Percentiles rank a stretch among this genome's conserved stretches.
Conservation (phyloP, 148 eudicot species). For the Camellia granthamiana region DNA sequence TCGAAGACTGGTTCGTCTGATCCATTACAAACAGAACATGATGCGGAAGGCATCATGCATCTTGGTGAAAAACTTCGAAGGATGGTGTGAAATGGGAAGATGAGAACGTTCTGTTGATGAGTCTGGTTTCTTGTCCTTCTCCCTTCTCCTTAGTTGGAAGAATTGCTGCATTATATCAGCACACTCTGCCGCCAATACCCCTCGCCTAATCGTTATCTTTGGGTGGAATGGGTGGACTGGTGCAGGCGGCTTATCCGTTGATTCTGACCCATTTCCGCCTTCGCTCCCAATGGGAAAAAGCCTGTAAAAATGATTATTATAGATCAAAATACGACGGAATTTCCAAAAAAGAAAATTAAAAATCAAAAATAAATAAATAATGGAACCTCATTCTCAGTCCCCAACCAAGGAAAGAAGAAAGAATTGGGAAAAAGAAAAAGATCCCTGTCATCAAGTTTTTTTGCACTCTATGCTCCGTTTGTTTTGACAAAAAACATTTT, state of each 20-base stretch:
- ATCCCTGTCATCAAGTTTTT: too few species aligned
- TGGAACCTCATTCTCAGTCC: neutral
- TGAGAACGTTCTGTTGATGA: conserved; percentile 42
- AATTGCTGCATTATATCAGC: conserved; percentile 89
- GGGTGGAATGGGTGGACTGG: conserved; percentile 95
- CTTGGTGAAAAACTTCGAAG: conserved; percentile 52
- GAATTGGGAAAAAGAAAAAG: too few species aligned
- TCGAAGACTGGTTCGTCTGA: neutral
- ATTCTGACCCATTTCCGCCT: conserved; percentile 39
- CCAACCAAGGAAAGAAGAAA: neutral
- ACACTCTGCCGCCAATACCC: conserved; percentile 68
- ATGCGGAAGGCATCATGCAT: conserved; percentile 57
- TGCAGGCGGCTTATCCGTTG: conserved; percentile 58
- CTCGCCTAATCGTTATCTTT: conserved; percentile 66
- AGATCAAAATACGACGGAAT: conserved; percentile 1
- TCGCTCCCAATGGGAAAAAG: conserved; percentile 61
- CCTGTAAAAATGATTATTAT: conserved; percentile 37
- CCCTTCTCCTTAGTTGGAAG: conserved; percentile 69
- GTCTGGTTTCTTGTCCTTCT: conserved; percentile 43
- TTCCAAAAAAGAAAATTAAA: neutral
- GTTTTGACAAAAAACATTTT: too few species aligned
- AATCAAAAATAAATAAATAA: neutral
- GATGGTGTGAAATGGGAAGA: conserved; percentile 53
- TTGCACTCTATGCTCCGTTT: too few species aligned
- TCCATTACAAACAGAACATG: conserved; percentile 46